Evolutionary conservation across 768 basidiomycete genomes (phyloP).

Genomic region (Collybiopsis confluens): DNA sequence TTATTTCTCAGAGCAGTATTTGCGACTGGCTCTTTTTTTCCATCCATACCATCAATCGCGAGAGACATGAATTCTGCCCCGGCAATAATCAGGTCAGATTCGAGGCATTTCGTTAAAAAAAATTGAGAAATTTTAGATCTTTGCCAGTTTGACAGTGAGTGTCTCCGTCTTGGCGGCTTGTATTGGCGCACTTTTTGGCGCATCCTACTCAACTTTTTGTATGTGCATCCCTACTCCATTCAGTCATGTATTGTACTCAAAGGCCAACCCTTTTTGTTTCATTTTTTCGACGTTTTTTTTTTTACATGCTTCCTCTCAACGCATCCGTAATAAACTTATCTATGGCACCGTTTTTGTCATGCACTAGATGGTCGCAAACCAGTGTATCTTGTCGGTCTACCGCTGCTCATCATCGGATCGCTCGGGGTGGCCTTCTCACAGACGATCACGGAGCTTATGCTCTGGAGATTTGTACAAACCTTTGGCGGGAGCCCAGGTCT

Average conservation of each 20-base stretch:
- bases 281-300: no score
- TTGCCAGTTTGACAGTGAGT: slow-evolving; percentile 5
- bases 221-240: background rate
- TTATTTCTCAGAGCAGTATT: no score
- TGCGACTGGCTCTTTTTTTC: slow-evolving; percentile 64
- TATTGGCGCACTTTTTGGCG: slow-evolving; percentile 4
- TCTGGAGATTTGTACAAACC: slow-evolving; percentile 63
- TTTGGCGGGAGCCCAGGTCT: slow-evolving; percentile 55
- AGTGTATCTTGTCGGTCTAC: slow-evolving; percentile 56
- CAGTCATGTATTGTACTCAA: background rate
- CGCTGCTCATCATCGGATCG: slow-evolving; percentile 54
- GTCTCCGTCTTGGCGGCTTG: slow-evolving; percentile 5
- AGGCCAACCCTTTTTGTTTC: background rate
- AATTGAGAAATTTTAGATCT: background rate
- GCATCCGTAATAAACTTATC: background rate
- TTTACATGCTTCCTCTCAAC: no score
- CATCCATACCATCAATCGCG: slow-evolving; percentile 71
- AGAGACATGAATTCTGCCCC: slow-evolving; percentile 56
- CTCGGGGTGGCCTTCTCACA: slow-evolving; percentile 51
- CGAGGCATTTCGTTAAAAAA: background rate
- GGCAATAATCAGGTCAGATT: slow-evolving; percentile 48
- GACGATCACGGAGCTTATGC: slow-evolving; percentile 43
- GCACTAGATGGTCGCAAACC: slow-evolving; percentile 57
- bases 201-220: slow-evolving; percentile 8
- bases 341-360: background rate